These are phyloP conservation scores for Penicillium nordicum DNA, from an alignment of 2,329 filamentous ascomycete genomes.

Conservation along the genomic window DNA sequence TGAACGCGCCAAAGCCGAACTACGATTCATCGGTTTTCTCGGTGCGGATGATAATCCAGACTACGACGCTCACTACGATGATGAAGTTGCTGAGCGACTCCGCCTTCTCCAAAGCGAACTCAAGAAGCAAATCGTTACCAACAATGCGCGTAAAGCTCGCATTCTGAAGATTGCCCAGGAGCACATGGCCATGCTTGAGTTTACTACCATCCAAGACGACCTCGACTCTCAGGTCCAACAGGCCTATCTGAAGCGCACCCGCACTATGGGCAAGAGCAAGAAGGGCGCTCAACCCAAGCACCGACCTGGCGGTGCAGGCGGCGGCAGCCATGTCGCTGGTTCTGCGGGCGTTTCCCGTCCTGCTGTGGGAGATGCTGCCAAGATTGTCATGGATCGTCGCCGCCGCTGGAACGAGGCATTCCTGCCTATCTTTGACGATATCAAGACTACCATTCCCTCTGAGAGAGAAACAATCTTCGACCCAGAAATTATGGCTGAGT, in stretches of 20 bases:
- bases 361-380: slow-evolving; percentile 81
- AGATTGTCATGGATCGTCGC: slow-evolving; percentile 87
- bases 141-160: slow-evolving; percentile 84
- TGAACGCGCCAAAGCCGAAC: slow-evolving; percentile 84
- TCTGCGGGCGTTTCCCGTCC: slow-evolving; percentile 47
- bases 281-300: slow-evolving; percentile 68
- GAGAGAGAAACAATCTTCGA: slow-evolving; percentile 71
- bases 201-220: slow-evolving; percentile 93
- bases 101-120: slow-evolving; percentile 80
- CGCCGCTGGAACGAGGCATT: slow-evolving; percentile 88
- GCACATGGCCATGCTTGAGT: slow-evolving; percentile 94
- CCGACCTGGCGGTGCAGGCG: slow-evolving; percentile 64
- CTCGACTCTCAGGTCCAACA: slow-evolving; percentile 92
- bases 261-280: slow-evolving; percentile 90
- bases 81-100: slow-evolving; percentile 86
- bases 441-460: slow-evolving; percentile 70
- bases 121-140: slow-evolving; percentile 77
- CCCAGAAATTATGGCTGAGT: slow-evolving; percentile 65
- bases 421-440: slow-evolving; percentile 83
- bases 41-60: slow-evolving; percentile 67
- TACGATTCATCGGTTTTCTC: slow-evolving; percentile 85
- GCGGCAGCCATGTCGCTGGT: slow-evolving; percentile 57
- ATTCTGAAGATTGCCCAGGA: slow-evolving; percentile 85
- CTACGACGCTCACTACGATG: slow-evolving; percentile 86
- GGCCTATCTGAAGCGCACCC: slow-evolving; percentile 91